Percentiles rank a stretch among this genome's conserved stretches.
phyloP scores from a whole-genome alignment of 2,329 filamentous ascomycete species.

The Clonostachys solani region DNA sequence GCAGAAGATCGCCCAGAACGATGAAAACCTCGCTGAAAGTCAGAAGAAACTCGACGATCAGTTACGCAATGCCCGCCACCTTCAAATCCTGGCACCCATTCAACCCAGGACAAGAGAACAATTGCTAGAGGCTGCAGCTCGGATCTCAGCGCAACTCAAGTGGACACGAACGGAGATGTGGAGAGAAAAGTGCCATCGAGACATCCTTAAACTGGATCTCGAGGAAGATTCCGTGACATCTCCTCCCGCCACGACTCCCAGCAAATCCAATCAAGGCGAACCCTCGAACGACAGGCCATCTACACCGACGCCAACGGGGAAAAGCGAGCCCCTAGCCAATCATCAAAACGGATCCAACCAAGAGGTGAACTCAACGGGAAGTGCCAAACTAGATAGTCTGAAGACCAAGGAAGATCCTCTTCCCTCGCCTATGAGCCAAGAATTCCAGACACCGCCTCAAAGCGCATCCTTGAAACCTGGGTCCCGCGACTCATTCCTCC shows the following conservation, averaged over 20 bases:
- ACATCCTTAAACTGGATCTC: slow-evolving; percentile 80
- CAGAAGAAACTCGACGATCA: slow-evolving; percentile 80
- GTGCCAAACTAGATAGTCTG: too few species aligned
- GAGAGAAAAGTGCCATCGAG: slow-evolving; percentile 84
- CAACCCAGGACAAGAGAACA: slow-evolving; percentile 86
- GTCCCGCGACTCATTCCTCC: too few species aligned
- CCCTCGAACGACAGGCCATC: slow-evolving; percentile 13
- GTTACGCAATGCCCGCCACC: slow-evolving; percentile 82
- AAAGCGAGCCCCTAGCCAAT: not conserved
- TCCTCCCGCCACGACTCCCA: slow-evolving; percentile 11
- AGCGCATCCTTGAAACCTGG: slow-evolving; percentile 10
- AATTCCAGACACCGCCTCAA: slow-evolving; percentile 22
- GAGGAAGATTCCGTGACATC: slow-evolving; percentile 60
- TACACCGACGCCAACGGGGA: slow-evolving; percentile 12
- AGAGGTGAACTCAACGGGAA: not conserved
- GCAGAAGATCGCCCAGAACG: slow-evolving; percentile 77
- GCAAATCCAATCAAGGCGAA: slow-evolving; percentile 14
- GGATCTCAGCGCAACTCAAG: slow-evolving; percentile 82
- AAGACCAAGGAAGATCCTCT: slow-evolving; percentile 5
- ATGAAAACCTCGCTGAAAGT: slow-evolving; percentile 68
- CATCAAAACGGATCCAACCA: slow-evolving; percentile 2
- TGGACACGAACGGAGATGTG: slow-evolving; percentile 95
- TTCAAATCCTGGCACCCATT: slow-evolving; percentile 85
- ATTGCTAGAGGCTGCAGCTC: slow-evolving; percentile 77
- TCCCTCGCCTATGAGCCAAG: slow-evolving; percentile 18